A percentile compares a stretch with the other conserved stretches of the same genome.
Evolutionary conservation across 2,329 filamentous ascomycete species (phyloP).

Genomic region (Penicillium sp.): DNA sequence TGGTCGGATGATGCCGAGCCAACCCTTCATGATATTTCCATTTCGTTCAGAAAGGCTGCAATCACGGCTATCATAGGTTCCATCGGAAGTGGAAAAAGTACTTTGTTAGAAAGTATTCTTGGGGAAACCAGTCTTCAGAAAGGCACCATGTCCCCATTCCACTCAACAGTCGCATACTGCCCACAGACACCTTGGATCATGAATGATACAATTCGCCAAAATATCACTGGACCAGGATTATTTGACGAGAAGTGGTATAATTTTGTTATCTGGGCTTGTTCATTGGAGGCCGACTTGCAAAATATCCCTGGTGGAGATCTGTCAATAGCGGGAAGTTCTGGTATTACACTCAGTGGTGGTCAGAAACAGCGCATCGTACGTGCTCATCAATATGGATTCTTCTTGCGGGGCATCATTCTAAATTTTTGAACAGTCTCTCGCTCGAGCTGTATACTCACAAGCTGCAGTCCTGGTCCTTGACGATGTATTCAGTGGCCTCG

Average conservation of each 20-base stretch:
- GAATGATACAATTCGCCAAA: constrained; percentile 26
- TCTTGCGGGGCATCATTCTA: too few species aligned
- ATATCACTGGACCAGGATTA: constrained; percentile 28
- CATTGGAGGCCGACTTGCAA: constrained; percentile 33
- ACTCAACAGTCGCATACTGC: constrained; percentile 25
- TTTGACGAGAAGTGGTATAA: constrained; percentile 37
- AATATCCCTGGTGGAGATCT: constrained; percentile 34
- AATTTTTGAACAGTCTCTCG: constrained; percentile 34
- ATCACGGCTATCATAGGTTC: constrained; percentile 24
- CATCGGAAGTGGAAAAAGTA: constrained; percentile 26
- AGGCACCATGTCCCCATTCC: constrained; percentile 3
- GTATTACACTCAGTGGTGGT: constrained; percentile 50
- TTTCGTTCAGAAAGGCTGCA: neutral
- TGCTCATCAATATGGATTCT: too few species aligned
- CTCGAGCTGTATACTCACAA: constrained; percentile 50
- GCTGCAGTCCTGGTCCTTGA: constrained; percentile 50
- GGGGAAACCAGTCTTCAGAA: constrained; percentile 12
- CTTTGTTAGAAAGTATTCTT: constrained; percentile 21
- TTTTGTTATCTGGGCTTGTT: constrained; percentile 30
- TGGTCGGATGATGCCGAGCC: constrained; percentile 18
- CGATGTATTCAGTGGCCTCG: constrained; percentile 52
- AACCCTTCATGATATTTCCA: constrained; percentile 15
- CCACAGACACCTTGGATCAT: constrained; percentile 26
- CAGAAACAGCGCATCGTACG: constrained; percentile 49
- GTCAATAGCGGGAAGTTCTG: constrained; percentile 48